Evolutionary conservation across 2,329 filamentous ascomycete genomes (phyloP).

Genomic region (Xylariaceae sp.): DNA sequence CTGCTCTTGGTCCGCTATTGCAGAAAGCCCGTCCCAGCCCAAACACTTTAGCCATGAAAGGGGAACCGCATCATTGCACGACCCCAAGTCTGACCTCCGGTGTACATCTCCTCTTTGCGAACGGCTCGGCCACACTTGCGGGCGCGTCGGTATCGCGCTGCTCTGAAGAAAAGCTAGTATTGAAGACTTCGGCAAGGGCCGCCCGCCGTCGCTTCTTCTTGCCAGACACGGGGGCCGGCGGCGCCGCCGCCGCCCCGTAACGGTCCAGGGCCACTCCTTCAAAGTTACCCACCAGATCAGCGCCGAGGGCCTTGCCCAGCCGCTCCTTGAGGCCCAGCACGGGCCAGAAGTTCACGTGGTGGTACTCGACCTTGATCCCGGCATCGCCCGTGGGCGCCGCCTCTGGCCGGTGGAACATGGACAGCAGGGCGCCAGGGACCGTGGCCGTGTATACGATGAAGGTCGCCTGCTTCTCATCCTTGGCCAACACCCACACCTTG

Average conservation of each 20-base stretch:
- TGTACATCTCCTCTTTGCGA: conserved; percentile 25
- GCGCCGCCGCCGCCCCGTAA: conserved; percentile 34
- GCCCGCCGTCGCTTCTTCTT: conserved; percentile 25
- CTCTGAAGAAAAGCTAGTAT: conserved; percentile 30
- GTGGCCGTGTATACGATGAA: conserved; percentile 50
- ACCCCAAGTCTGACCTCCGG: conserved; percentile 24
- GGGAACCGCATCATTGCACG: conserved; percentile 5
- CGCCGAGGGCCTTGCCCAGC: conserved; percentile 47
- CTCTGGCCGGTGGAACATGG: conserved; percentile 45
- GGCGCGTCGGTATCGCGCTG: conserved; percentile 21
- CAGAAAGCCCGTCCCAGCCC: too few relatives aligned
- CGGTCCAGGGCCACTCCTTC: conserved; percentile 39
- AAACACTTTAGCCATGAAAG: too few relatives aligned
- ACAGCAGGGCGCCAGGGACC: conserved; percentile 44
- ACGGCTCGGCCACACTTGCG: conserved; percentile 4
- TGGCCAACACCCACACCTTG: conserved; percentile 44
- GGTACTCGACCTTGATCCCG: conserved; percentile 43
- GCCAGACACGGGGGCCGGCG: conserved; percentile 6
- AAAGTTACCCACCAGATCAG: conserved; percentile 43
- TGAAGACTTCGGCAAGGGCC: conserved; percentile 27
- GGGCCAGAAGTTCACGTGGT: conserved; percentile 48
- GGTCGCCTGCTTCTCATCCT: conserved; percentile 40
- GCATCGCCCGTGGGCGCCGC: conserved; percentile 32
- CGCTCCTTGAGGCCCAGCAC: conserved; percentile 51
- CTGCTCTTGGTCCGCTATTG: too few relatives aligned